These are phyloP conservation scores for Artemisia annua DNA, from an alignment of 129 eudicot species.

Conservation along the genomic window DNA sequence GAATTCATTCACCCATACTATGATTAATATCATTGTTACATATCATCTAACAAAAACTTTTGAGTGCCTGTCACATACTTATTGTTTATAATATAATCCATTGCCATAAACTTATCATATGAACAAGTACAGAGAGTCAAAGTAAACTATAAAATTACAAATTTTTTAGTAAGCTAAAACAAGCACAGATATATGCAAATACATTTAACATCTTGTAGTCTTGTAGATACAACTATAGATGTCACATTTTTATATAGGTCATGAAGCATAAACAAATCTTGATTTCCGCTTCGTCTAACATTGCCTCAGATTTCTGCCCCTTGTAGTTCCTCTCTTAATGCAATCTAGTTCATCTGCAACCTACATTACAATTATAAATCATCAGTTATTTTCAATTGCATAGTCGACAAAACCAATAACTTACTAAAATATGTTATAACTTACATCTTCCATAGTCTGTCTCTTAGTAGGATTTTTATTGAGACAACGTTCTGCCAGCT, in stretches of 20 bases:
- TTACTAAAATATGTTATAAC: background rate
- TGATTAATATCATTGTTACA: too few species aligned
- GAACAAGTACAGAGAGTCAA: background rate
- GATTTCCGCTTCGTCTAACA: conserved; percentile 4
- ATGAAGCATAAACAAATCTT: conserved; percentile 3
- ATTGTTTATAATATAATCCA: background rate
- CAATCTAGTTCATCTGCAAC: conserved; percentile 36
- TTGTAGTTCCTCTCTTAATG: conserved; percentile 32
- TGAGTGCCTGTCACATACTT: background rate
- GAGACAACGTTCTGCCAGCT: conserved; percentile 58
- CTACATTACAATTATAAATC: conserved; percentile 23
- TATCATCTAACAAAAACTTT: background rate
- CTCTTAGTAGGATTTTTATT: conserved; percentile 51
- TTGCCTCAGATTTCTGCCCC: conserved; percentile 13
- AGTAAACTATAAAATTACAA: background rate
- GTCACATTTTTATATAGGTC: conserved; percentile 5
- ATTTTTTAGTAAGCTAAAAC: background rate
- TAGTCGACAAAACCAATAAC: background rate
- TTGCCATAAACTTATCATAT: background rate
- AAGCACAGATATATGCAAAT: background rate
- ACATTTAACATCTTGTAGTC: background rate
- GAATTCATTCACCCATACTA: too few species aligned
- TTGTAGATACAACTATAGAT: conserved; percentile 7
- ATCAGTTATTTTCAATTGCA: conserved; percentile 5
- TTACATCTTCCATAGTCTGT: conserved; percentile 51